Evolutionary conservation across 1,139 yeast species (phyloP).

Genomic region (Debaryomyces psychrophilus): DNA sequence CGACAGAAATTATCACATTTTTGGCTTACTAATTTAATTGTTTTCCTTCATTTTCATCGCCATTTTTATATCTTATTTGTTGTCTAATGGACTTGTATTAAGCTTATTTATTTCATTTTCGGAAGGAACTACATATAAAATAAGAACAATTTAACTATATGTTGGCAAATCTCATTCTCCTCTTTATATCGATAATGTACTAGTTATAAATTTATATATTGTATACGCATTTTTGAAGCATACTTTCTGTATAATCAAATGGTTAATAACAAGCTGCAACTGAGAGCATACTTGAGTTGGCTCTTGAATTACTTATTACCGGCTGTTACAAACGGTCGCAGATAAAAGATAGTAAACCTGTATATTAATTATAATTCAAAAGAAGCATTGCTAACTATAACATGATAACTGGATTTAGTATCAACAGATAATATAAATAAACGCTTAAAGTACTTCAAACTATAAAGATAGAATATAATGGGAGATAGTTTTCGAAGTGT

Average conservation of each 20-base stretch:
- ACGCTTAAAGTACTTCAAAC: background rate
- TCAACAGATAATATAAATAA: too few species aligned
- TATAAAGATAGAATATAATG: background rate
- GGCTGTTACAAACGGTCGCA: too few species aligned
- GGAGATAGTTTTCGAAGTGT: background rate
- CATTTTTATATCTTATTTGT: background rate
- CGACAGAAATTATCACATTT: background rate
- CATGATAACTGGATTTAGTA: too few species aligned
- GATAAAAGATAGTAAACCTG: too few species aligned
- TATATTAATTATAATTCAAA: too few species aligned
- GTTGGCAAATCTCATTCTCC: background rate
- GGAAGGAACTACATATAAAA: background rate
- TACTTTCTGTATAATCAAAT: background rate
- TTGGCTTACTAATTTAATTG: background rate
- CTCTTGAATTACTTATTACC: too few species aligned
- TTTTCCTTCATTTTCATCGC: constrained; percentile 3
- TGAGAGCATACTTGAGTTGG: too few species aligned
- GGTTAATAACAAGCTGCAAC: too few species aligned
- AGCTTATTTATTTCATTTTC: constrained; percentile 3
- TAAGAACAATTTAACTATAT: background rate
- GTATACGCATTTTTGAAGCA: background rate
- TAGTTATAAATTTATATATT: constrained; percentile 3
- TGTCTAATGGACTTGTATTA: constrained; percentile 1
- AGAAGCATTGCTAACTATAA: too few species aligned
- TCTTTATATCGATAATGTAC: constrained; percentile 1